Evolutionary conservation across 1,284 basidiomycete species (phyloP), one percentile per base, ranked within the genome.

Genomic region (Coniophora puteana): DNA sequence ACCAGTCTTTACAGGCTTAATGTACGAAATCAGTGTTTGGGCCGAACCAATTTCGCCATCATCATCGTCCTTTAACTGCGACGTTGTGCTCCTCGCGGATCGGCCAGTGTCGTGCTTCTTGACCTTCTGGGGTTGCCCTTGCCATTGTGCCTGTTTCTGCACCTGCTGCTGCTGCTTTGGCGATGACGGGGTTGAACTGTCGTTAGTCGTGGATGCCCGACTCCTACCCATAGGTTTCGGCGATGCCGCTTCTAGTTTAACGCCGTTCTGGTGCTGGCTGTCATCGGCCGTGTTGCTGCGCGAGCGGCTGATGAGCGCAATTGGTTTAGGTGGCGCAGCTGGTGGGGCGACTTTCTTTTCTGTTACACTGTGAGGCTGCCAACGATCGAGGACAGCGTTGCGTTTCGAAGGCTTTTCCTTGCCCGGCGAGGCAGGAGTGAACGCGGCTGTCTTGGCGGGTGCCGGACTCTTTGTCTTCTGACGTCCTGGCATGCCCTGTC

Each of bases 381-480:
- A 87, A 22, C 84, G 72, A 53, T 86, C 81, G 28, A 87, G 67
- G 5, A 88, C 83, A 12, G 78, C 71, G 18, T 66, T 60, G 49
- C 73, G 70, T 50, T 66, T 67, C 8, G 62, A 60, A 39, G 44
- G 41, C 32, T 58, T 63, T n/a, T 63, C 61, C 23, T 52, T 53
- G n/a, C n/a, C n/a, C n/a, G n/a, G n/a, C n/a, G n/a, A n/a, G n/a
- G n/a, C n/a, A n/a, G n/a, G n/a, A 27, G 32, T 42, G 14, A 62
- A 61, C 12, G 55, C 54, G 1, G 48, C 36, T 8, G 61, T 52
- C 14, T 59, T 62, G 32, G 51, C 43, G 39, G 65, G 68, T 25
- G 65, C 66, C 5, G 66, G 54, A 32, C 55, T 53, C 33, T 45
- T 62, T 8, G 41, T 40, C 14, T 31, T 31, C n/a, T n/a, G n/a